Evolutionary conservation across 2,329 filamentous ascomycete genomes (phyloP), one percentile per base, ranked within the genome.

Genomic region (Thielaviopsis euricoi): DNA sequence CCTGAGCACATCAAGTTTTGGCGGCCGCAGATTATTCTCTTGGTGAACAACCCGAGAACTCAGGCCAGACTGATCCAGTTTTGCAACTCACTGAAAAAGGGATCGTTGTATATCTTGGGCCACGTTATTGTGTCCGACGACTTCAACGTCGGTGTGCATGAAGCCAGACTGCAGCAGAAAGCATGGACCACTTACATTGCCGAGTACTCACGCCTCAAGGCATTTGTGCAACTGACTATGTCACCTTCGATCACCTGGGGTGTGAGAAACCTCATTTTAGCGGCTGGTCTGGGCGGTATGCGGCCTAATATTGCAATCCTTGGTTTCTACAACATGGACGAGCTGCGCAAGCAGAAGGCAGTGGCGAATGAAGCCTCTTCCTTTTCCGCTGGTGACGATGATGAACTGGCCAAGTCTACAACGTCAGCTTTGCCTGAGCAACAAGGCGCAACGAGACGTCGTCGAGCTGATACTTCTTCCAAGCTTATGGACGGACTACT

Each of bases 1-100:
- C 87, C 88, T 40, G 89, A 95, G 64, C 89, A 95, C 66, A 89
- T 95, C 69, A 95, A 95, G 66, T 95, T 94, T 67, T 95, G 89
- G 89, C 78, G 89, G 55, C 89, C 89, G 0, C 89, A 94, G 63
- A 90, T 95, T 50, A 79, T 95, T 53, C 75, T 95, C 0, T 79
- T 95, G 56, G 81, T 93, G 62, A 93, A 91, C 66, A 81, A 93
- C 64, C 86, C 88, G 3, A 78, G 89, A n/a, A 79, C 78, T 6
- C 87, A 93, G 66, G 89, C 86, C 56, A 84, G 87, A 49, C 77
- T 95, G 48, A 91, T 95, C 2, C 87, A 90, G 60, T 95, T 95
- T 64, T 95, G 89, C 70, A 95, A 95, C 67, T 89, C 87, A 0
- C 73, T 95, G 67, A 95, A 95, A 67, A 95, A 95, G 65, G 89